Conservation (phyloP, 2,329 filamentous ascomycete genomes). For the Sarocladium oryzae region DNA sequence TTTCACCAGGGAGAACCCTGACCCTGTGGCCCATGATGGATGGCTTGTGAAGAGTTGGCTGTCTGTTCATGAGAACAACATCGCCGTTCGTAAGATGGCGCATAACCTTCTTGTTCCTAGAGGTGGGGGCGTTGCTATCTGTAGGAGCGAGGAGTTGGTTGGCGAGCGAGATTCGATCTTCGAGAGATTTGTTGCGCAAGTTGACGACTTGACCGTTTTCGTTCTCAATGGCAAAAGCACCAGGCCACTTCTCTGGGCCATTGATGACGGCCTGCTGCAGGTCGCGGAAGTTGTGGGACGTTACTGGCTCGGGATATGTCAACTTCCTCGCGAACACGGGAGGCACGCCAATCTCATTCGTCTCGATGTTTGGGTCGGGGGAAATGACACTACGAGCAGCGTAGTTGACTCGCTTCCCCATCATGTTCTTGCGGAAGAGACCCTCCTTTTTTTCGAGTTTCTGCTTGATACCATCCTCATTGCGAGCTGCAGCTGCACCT, state of each 20-base stretch:
- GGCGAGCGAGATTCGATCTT: conserved; percentile 82
- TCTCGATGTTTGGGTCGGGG: conserved; percentile 96
- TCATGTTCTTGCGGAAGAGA: conserved; percentile 98
- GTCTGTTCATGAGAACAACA: conserved; percentile 97
- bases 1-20: conserved; percentile 85
- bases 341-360: conserved; percentile 96
- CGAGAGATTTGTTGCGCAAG: conserved; percentile 76
- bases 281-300: conserved; percentile 93
- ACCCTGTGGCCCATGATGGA: conserved; percentile 98
- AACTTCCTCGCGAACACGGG: conserved; percentile 96
- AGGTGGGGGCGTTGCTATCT: conserved; percentile 64
- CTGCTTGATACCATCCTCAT: conserved; percentile 95
- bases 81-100: conserved; percentile 94
- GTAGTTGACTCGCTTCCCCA: conserved; percentile 99
- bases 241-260: conserved; percentile 87
- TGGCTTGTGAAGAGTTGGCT: conserved; percentile 95
- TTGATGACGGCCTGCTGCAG: conserved; percentile 96
- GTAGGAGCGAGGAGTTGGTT: conserved; percentile 89
- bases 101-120: conserved; percentile 91
- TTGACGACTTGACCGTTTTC: conserved; percentile 90
- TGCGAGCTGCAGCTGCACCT: conserved; percentile 67
- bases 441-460: conserved; percentile 98
- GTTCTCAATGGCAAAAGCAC: conserved; percentile 89
- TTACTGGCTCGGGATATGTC: conserved; percentile 95
- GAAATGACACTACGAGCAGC: conserved; percentile 97